Evolutionary conservation across 192 early-diverging fungal species (phyloP).

Genomic region (Entophlyctis luteolus): DNA sequence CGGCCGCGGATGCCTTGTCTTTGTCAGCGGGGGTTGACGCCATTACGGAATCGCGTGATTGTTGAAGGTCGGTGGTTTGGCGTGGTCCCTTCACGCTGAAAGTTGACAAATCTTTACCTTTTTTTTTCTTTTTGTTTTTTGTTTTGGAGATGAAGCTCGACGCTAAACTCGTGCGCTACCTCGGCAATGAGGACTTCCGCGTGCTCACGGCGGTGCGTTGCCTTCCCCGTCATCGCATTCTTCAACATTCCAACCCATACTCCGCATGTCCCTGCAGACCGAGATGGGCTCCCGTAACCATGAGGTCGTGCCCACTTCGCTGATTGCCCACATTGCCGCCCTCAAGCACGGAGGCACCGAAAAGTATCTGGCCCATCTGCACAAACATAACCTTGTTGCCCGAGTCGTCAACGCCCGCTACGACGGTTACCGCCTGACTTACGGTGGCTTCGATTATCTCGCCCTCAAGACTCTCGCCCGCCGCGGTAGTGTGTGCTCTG

Average conservation of each 20-base stretch:
- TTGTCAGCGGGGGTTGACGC: too few relatives aligned
- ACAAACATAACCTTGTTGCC: conserved; percentile 86
- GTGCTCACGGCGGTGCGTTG: conserved; percentile 82
- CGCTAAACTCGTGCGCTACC: conserved; percentile 89
- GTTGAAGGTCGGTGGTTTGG: too few relatives aligned
- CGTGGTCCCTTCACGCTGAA: too few relatives aligned
- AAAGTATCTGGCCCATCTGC: conserved; percentile 80
- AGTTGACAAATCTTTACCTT: neutral
- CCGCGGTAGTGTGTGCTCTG: conserved; percentile 82
- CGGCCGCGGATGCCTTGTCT: too few relatives aligned
- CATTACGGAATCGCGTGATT: too few relatives aligned
- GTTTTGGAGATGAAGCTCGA: conserved; percentile 82
- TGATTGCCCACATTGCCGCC: conserved; percentile 93
- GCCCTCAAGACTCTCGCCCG: conserved; percentile 89
- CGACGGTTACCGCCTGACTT: conserved; percentile 94
- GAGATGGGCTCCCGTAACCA: conserved; percentile 99
- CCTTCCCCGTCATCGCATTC: neutral
- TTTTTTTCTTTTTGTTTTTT: neutral
- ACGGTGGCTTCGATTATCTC: conserved; percentile 99
- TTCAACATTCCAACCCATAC: neutral
- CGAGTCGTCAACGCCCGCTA: conserved; percentile 81
- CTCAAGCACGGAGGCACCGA: conserved; percentile 80
- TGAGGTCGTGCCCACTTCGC: conserved; percentile 88
- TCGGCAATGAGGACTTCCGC: conserved; percentile 89
- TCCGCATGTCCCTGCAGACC: conserved; percentile 40